Conservation (phyloP, 2,329 filamentous ascomycete species). For the Hansfordia pulvinata region DNA sequence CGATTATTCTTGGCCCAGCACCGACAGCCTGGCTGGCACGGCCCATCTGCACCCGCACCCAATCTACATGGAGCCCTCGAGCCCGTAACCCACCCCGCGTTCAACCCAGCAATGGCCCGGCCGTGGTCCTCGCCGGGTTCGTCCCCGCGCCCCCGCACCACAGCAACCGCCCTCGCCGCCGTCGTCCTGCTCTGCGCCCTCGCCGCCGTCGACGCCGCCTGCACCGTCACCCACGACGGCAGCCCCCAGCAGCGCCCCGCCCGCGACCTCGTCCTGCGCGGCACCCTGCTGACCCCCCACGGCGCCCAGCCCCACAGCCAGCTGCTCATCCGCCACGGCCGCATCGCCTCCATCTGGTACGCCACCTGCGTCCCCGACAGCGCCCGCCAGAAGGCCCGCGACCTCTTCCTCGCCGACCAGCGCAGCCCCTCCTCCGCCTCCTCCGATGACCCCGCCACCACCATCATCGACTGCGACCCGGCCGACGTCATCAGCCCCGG, state of each 20-base stretch:
- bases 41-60: too few relatives aligned
- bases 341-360: slow-evolving; percentile 4
- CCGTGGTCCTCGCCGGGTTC: too few relatives aligned
- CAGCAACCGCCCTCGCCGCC: too few relatives aligned
- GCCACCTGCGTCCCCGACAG: neutral
- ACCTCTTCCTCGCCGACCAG: slow-evolving; percentile 3
- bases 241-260: neutral
- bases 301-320: slow-evolving; percentile 9
- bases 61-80: too few relatives aligned
- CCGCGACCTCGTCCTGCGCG: slow-evolving; percentile 18
- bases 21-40: too few relatives aligned
- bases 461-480: slow-evolving; percentile 10
- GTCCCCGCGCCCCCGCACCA: too few relatives aligned
- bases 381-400: neutral
- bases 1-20: too few relatives aligned
- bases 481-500: slow-evolving; percentile 14
- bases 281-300: slow-evolving; percentile 23
- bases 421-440: too few relatives aligned
- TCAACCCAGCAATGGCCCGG: too few relatives aligned
- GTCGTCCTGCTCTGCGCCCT: too few relatives aligned
- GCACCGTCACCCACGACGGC: neutral
- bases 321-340: slow-evolving; percentile 13
- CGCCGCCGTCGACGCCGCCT: neutral
- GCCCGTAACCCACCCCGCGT: too few relatives aligned
- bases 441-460: slow-evolving; percentile 5